Evolutionary conservation across 108 stramenopile species (phyloP), one percentile per base, ranked within the genome.

Genomic region (Nitzschia sp.): DNA sequence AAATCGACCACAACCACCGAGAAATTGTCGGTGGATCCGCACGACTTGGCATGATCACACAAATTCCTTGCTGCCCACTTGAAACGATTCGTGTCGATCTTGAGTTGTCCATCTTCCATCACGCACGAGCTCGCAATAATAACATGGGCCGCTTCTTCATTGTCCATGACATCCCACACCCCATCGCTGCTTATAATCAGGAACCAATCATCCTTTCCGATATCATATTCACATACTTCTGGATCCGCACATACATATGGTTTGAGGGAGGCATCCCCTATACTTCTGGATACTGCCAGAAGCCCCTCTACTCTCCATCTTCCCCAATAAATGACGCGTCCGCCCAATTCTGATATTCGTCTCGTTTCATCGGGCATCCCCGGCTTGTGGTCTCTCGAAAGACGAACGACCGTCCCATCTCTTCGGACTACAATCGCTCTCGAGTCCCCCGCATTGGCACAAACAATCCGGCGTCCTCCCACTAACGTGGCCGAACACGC

Each of bases 371-470:
- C 91, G 8, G 84, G 80, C 65, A 88, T 78, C n/a, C 87, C 91
- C 4, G 97, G 96, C 78, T 98, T 98, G 80, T 98, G 98, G 68
- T 98, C 99, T 28, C 85, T 64, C 27, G 80, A 84, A 15, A 99
- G 74, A 26, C 88, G 68, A 21, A 90, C 82, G 26, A 83, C 67
- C 13, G 97, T 86, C 6, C 96, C 98, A 62, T 94, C 84, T 35
- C 84, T 71, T 36, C 88, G 87, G 6, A 95, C 90, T 18, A 98
- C 82, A 59, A 98, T 94, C 31, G 93, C 95, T 51, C 97, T 77
- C 0, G 96, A 96, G 71, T 98, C 97, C 1, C 99, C 99, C 0
- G 97, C 96, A 80, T 98, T 99, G 58, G 95, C 91, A 70, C 95
- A 95, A 24, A 90, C 85, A 5, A 99, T 82, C 36, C 85, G 74